Evolutionary conservation across 805 yeast species (phyloP), one percentile per base, ranked within the genome.

Genomic region (Tetrapisispora fleetii): DNA sequence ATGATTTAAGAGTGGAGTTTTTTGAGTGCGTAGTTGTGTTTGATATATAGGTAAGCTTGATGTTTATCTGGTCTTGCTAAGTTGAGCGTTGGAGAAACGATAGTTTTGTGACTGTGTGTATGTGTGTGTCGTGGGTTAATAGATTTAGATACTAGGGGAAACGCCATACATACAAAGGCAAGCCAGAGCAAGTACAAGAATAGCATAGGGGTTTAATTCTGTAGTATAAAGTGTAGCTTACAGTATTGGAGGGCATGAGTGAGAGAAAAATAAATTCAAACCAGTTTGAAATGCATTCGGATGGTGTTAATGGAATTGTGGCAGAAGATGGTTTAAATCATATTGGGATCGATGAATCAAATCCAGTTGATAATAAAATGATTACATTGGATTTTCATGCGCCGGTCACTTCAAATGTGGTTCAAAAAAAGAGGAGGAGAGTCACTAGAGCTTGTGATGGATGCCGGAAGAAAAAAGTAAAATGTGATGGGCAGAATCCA

Each of bases 401-500:
- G 16, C 30, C 41, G 4, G 21, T 4, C 17, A 22, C n/a, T 32
- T 4, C 22, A 4, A 22, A 2, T 24, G 41, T 14, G 21, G 2
- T 22, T 4, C 38, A 33, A n/a, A 33, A 30, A 3, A 66, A 67
- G 47, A 56, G 74, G 37, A 61, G 71, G 36, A 58, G 78, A 39
- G 70, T 67, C 21, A 58, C 68, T 38, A 68, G 70, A 45, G 78
- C 79, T 5, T 75, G 79, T 57, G 78, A 75, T 53, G 67, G 63
- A 36, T 75, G 79, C 47, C 64, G 93, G 16, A 77, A 79, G 58
- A 82, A 84, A 59, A 85, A 85, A 59, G 90, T 85, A 48, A 84
- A 83, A 60, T 85, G 95, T 66, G 93, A 85, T 58, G 91, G 91
- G 6, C 80, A 81, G 57, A 87, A 80, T 58, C 95, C 93, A 1